Evolutionary conservation across 768 basidiomycete species (phyloP), one percentile per base, ranked within the genome.

Genomic region (Hortiboletus flavorubellus): DNA sequence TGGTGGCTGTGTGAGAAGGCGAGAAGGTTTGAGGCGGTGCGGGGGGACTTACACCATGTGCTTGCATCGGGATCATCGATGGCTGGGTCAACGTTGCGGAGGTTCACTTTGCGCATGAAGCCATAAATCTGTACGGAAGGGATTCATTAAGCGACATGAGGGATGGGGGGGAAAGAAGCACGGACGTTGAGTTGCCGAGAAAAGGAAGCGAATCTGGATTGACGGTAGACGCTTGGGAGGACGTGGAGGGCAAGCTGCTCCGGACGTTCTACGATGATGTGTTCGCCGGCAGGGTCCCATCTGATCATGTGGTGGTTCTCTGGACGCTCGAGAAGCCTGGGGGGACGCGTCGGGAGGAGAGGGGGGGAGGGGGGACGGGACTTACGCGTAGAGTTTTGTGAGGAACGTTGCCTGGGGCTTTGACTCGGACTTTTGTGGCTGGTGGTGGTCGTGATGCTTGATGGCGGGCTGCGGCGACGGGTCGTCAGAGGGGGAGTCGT

Each of bases 301-400:
- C 93, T 88, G 70, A 97, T 95, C 89, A 96, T 95, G 71, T 93
- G 90, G 64, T 94, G 90, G 73, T 95, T 94, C 74, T 95, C 93
- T 54, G 89, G 84, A 46, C 91, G 86, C 71, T 93, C 92, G 68
- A 93, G 84, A 47, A 93, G 85, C 49, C 91, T 93, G 65, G 51
- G 59, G 40, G 30, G 26, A 58, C 62, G 63, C 60, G 60, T 59
- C 34, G 52, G 60, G 61, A 50, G 61, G 48, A 16, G 42, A 29
- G 21, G 18, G 46, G 49, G 39, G 46, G 38, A 35, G 39, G n/a
- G 54, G 51, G 31, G 41, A 48, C n/a, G 34, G 9, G 33, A 86
- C 89, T 66, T 67, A 93, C 93, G 89, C 88, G 82, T 95, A 97
- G 47, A 97, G 83, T 80, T 95, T 96, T 72, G 93, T 97, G 68